Conservation (phyloP, 2,329 filamentous ascomycete genomes). For the Teratosphaeriaceae sp. region DNA sequence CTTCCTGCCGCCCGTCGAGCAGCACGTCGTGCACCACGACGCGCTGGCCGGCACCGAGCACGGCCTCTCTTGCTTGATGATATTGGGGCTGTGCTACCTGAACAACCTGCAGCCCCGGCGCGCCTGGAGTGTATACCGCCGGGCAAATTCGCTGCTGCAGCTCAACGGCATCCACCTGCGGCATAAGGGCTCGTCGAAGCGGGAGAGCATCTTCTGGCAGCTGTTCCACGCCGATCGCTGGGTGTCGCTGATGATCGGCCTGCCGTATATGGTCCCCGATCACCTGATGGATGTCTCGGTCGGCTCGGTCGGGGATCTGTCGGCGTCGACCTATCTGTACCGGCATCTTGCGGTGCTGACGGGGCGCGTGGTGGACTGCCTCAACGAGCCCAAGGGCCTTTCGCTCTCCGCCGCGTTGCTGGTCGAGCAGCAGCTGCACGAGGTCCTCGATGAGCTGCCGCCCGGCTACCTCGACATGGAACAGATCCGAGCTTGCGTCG, state of each 20-base stretch:
- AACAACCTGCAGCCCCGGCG: conserved; percentile 10
- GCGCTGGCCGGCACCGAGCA: conserved; percentile 10
- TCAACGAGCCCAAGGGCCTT: conserved; percentile 8
- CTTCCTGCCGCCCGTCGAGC: conserved; percentile 12
- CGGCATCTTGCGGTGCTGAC: conserved; percentile 8
- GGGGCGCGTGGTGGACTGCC: conserved; percentile 11
- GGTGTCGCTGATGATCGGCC: conserved; percentile 13
- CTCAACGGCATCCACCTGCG: conserved; percentile 8
- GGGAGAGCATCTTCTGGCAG: conserved; percentile 12
- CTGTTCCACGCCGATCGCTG: conserved; percentile 15
- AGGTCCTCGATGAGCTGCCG: conserved; percentile 5
- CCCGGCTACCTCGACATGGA: conserved; percentile 7
- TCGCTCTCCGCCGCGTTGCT: conserved; percentile 6
- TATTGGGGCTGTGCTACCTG: conserved; percentile 12
- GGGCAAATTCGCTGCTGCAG: conserved; percentile 11
- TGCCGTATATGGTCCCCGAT: conserved; percentile 10
- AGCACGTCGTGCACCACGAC: conserved; percentile 9
- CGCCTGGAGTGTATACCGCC: conserved; percentile 11
- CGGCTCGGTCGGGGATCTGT: conserved; percentile 1
- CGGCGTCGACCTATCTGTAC: conserved; percentile 7
- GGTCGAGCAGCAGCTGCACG: conserved; percentile 11
- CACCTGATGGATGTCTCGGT: conserved; percentile 11
- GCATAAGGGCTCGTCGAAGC: conserved; percentile 4
- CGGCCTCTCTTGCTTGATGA: conserved; percentile 12
- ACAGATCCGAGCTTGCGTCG: conserved; percentile 4